phyloP scores from a whole-genome alignment of 495 filamentous ascomycete species.

The Xylona heveae region DNA sequence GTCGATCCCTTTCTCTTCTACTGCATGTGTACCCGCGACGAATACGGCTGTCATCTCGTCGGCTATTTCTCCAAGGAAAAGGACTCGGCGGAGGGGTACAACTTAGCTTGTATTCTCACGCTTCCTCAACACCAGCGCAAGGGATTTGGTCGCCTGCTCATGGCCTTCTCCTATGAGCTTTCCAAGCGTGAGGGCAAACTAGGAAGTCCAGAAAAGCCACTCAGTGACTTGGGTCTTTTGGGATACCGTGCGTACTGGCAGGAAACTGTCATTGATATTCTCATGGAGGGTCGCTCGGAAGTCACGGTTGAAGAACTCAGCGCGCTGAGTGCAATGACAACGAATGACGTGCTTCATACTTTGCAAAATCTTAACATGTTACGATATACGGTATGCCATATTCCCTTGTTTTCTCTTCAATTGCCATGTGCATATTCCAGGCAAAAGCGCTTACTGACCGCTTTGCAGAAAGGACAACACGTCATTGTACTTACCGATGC shows the following conservation, averaged over 20 bases:
- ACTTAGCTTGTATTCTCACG: slow-evolving; percentile 92
- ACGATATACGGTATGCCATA: slow-evolving; percentile 45
- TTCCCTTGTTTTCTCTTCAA: too few species aligned
- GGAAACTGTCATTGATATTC: slow-evolving; percentile 69
- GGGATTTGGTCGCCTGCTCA: slow-evolving; percentile 78
- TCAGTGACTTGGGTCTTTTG: slow-evolving; percentile 78
- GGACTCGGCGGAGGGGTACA: slow-evolving; percentile 87
- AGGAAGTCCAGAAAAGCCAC: slow-evolving; percentile 87
- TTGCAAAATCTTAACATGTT: slow-evolving; percentile 86
- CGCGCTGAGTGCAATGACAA: slow-evolving; percentile 70
- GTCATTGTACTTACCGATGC: slow-evolving; percentile 69
- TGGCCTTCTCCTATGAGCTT: slow-evolving; percentile 95
- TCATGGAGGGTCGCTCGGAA: slow-evolving; percentile 42
- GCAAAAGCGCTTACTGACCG: too few species aligned
- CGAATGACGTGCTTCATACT: slow-evolving; percentile 83
- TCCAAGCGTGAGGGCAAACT: slow-evolving; percentile 87
- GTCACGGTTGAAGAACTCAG: slow-evolving; percentile 69
- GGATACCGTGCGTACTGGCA: slow-evolving; percentile 95
- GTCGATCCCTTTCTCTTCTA: slow-evolving; percentile 98
- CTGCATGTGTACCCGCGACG: slow-evolving; percentile 79
- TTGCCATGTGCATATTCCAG: too few species aligned
- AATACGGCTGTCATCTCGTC: slow-evolving; percentile 76
- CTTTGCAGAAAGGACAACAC: slow-evolving; percentile 61
- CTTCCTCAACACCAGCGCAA: slow-evolving; percentile 89
- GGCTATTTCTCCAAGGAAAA: slow-evolving; percentile 99